Conservation (phyloP, 2,329 filamentous ascomycete genomes). For the Alternaria consortialis region DNA sequence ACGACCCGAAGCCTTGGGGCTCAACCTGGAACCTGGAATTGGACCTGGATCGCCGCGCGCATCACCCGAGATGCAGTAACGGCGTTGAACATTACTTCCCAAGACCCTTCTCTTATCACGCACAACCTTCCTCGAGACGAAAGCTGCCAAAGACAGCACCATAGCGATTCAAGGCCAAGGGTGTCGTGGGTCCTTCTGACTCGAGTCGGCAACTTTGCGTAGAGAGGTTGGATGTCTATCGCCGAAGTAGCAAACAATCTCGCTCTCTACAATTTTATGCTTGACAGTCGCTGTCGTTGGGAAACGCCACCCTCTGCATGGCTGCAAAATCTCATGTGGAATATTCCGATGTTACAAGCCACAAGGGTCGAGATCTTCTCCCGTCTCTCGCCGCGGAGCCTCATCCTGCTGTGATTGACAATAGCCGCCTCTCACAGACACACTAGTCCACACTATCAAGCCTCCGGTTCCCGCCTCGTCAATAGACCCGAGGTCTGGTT, state of each 20-base stretch:
- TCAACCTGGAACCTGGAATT: neutral
- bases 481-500: constrained; percentile 13
- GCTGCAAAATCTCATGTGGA: constrained; percentile 22
- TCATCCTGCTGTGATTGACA: constrained; percentile 20
- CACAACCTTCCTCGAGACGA: constrained; percentile 10
- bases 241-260: constrained; percentile 7
- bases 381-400: constrained; percentile 20
- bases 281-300: constrained; percentile 12
- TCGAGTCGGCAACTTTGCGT: neutral
- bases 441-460: constrained; percentile 21
- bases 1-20: constrained; percentile 5
- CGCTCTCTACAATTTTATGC: constrained; percentile 5
- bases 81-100: constrained; percentile 10
- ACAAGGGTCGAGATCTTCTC: constrained; percentile 23
- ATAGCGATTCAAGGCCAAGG: constrained; percentile 8
- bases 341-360: constrained; percentile 20
- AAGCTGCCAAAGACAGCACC: neutral
- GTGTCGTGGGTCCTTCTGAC: constrained; percentile 5
- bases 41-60: constrained; percentile 6
- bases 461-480: constrained; percentile 20
- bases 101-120: constrained; percentile 12
- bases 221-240: neutral
- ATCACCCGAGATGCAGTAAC: constrained; percentile 15
- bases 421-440: constrained; percentile 24
- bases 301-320: constrained; percentile 17